Evolutionary conservation across 306 rosid species (phyloP), one percentile per base, ranked within the genome.

Genomic region (Trifolium fragiferum): DNA sequence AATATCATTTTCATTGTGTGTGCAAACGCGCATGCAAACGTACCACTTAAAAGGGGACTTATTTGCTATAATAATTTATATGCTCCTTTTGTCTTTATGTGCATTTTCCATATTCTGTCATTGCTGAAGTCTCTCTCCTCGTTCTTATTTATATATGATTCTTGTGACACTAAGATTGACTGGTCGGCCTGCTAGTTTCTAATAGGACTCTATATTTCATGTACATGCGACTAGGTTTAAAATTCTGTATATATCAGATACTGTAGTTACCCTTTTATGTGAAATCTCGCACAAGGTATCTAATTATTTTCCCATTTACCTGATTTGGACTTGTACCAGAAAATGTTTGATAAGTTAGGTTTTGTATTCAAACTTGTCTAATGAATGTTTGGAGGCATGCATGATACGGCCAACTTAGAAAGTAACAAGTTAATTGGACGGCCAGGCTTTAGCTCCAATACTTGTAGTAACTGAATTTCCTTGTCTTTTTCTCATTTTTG

Each of bases 351-450:
- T 6, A 33, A 30, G 20, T 71, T 51, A 41, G 16, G 50, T 32
- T 72, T 65, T 81, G 27, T 20, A 38, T 21, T 62, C 55, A 77
- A 68, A 82, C 40, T 35, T 68, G 23, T 74, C 75, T 37, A 41
- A 74, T 53, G 14, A 49, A 66, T 43, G 57, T 65, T 66, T 59
- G 35, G 6, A 25, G 33, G 43, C 82, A 54, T 61, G 72, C 47
- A 59, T 60, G 66, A 61, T 61, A 69, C 49, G 14, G 47, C 55
- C 51, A 57, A 65, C 59, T 65, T 43, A 46, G 37, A 37, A 79
- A 65, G 23, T 53, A 21, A 46, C 64, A 57, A 50, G 43, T 57
- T 57, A 64, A 70, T 58, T 58, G 65, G 58, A 53, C 74, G 55
- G 10, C 51, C 40, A 23, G 67, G 66, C 67, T 47, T 70, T 76